Percentiles rank a stretch among this genome's conserved stretches.
phyloP scores from a whole-genome alignment of 2,329 filamentous ascomycete species.

The Curvularia hawaiiensis region DNA sequence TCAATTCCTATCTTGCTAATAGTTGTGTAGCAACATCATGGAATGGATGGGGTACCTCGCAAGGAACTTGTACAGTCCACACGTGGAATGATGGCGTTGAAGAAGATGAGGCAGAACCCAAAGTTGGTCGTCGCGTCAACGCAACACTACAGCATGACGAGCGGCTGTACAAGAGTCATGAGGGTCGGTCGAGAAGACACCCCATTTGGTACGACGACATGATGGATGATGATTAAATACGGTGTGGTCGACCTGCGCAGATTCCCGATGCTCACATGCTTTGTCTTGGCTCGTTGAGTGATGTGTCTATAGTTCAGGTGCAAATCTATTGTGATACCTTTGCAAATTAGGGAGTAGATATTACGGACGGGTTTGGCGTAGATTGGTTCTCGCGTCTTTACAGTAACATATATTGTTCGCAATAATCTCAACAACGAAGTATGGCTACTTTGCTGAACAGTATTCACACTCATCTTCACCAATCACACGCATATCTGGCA shows the following conservation, averaged over 20 bases:
- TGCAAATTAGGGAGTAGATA: background rate
- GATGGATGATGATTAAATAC: conserved; percentile 33
- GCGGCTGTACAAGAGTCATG: conserved; percentile 36
- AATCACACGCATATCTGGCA: background rate
- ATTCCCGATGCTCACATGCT: conserved; percentile 7
- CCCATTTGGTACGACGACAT: conserved; percentile 37
- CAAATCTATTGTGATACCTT: background rate
- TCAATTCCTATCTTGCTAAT: conserved; percentile 19
- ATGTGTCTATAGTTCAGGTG: background rate
- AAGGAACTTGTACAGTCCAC: conserved; percentile 79
- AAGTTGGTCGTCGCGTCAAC: conserved; percentile 44
- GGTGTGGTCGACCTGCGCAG: conserved; percentile 7
- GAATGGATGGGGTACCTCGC: conserved; percentile 76
- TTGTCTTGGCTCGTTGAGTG: background rate
- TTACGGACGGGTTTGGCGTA: background rate
- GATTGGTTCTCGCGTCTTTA: background rate
- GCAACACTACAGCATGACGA: conserved; percentile 46
- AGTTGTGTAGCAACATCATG: conserved; percentile 72
- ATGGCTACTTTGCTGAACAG: background rate
- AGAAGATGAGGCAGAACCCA: conserved; percentile 62
- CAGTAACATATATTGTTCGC: background rate
- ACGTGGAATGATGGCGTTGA: conserved; percentile 72
- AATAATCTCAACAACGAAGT: background rate
- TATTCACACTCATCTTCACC: background rate
- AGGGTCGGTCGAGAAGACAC: conserved; percentile 27